These are phyloP conservation scores for Firmiana major DNA, from an alignment of 345 rosid genomes.

Conservation along the genomic window DNA sequence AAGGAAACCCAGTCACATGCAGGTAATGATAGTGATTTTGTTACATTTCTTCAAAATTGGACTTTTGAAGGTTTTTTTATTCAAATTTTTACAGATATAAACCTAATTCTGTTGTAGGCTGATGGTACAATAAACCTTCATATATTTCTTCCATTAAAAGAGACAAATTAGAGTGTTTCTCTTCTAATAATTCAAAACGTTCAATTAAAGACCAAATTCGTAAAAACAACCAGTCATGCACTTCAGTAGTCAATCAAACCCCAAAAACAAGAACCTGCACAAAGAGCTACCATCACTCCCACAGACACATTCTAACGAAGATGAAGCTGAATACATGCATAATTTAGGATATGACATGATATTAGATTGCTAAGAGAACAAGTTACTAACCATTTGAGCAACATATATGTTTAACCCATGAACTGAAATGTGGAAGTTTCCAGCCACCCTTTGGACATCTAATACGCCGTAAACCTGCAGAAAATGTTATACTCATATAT, in stretches of 20 bases:
- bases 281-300: background rate
- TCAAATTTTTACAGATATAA: background rate
- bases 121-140: background rate
- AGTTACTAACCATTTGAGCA: constrained; percentile 78
- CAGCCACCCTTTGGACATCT: constrained; percentile 98
- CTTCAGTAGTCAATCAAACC: background rate
- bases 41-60: background rate
- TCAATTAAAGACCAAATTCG: background rate
- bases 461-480: constrained; percentile 84
- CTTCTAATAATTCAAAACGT: background rate
- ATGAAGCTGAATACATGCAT: background rate
- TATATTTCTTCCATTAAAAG: background rate
- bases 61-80: background rate
- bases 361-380: background rate
- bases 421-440: constrained; percentile 96
- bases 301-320: background rate
- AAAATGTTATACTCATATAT: constrained; percentile 16
- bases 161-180: background rate
- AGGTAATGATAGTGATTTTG: background rate
- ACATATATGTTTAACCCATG: constrained; percentile 92
- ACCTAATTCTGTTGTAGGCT: background rate
- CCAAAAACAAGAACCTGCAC: background rate
- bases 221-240: background rate
- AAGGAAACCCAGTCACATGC: background rate
- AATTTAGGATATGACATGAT: background rate